phyloP scores from a whole-genome alignment of 192 early-diverging fungal genomes.

The Endogone sp. region DNA sequence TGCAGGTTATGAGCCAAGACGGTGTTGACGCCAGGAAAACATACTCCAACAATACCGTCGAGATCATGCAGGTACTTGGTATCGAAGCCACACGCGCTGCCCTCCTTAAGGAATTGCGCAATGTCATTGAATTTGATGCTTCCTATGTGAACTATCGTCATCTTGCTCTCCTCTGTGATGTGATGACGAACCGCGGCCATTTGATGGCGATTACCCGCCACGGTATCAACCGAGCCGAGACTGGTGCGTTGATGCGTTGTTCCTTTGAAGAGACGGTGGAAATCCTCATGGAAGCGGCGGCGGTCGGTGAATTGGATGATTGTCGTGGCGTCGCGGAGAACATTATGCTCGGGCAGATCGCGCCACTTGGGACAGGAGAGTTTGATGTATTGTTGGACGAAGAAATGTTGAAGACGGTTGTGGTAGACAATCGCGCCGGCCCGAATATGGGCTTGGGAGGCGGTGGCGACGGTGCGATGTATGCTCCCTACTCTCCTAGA shows the following conservation, averaged over 20 bases:
- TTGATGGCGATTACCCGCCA: constrained; percentile 98
- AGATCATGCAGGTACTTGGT: constrained; percentile 90
- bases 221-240: constrained; percentile 95
- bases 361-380: constrained; percentile 91
- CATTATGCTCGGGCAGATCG: constrained; percentile 96
- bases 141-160: constrained; percentile 99
- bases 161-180: constrained; percentile 90
- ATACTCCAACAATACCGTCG: constrained; percentile 89
- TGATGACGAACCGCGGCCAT: constrained; percentile 91
- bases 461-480: constrained; percentile 28
- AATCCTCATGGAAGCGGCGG: constrained; percentile 94
- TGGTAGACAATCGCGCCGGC: constrained; percentile 43
- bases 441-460: constrained; percentile 47
- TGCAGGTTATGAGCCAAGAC: constrained; percentile 78
- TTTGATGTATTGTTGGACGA: constrained; percentile 94
- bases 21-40: constrained; percentile 80
- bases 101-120: constrained; percentile 82
- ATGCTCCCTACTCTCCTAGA: constrained; percentile 44
- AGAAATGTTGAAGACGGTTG: constrained; percentile 78
- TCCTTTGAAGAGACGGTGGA: constrained; percentile 99
- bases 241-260: constrained; percentile 89
- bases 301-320: constrained; percentile 87
- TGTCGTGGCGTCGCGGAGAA: constrained; percentile 97
- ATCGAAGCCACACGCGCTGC: constrained; percentile 96
- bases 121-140: constrained; percentile 92